Conservation (phyloP, 306 rosid species). For the Purshia tridentata region DNA sequence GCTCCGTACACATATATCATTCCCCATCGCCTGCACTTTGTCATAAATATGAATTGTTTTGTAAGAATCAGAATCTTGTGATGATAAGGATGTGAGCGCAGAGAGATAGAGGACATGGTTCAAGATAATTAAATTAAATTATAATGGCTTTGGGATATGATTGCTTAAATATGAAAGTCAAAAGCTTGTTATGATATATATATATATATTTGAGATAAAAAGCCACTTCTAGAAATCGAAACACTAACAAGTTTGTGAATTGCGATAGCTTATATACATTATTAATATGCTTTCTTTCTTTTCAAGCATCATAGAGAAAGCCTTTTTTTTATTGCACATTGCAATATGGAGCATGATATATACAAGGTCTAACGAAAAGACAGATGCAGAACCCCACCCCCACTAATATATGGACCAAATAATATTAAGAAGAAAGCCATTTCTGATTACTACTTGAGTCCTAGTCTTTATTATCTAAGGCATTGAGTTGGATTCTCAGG, state of each 20-base stretch:
- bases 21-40: too few species aligned
- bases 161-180: not conserved
- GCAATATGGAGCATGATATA: constrained; percentile 4
- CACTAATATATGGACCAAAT: not conserved
- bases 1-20: constrained; percentile 2
- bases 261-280: not conserved
- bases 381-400: not conserved
- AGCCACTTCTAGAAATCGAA: not conserved
- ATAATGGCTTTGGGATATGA: not conserved
- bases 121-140: not conserved
- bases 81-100: not conserved
- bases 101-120: not conserved
- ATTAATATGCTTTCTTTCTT: constrained; percentile 16
- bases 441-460: too few species aligned
- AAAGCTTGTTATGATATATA: not conserved
- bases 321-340: not conserved
- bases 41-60: not conserved
- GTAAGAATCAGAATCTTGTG: constrained; percentile 10
- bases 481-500: too few species aligned
- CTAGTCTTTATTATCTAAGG: too few species aligned
- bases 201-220: not conserved
- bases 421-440: too few species aligned
- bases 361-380: constrained; percentile 1
- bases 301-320: constrained; percentile 3
- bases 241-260: not conserved